Base-by-base conservation (phyloP, 1,284 basidiomycete species). In the Tilletia horrida region DNA sequence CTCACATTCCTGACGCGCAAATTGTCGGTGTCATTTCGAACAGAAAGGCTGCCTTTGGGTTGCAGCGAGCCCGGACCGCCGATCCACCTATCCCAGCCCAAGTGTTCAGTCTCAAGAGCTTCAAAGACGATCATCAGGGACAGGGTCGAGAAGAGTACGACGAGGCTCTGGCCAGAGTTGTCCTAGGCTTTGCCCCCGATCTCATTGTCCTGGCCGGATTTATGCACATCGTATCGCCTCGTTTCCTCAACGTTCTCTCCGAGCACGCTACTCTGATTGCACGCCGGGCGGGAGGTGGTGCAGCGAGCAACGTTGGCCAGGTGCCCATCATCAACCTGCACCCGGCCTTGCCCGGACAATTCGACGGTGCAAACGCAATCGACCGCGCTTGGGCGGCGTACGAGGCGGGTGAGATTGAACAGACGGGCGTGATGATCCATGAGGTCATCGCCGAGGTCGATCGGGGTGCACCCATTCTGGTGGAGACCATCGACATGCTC, bases 261-360 rank as follows among this genome's bases (percentile, higher is more conserved):
- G 79, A 75, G 13, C 76, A 78, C 64, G 63, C 64, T 27, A 75
- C 77, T 18, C 68, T 66, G n/a, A 64, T 75, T 25, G 62, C 55
- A 27, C 63, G 57, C 35, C 71, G 72, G 4, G 75, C 67, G 0
- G 50, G 42, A 23, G 44, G 18, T 23, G 9, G n/a, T 25, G 64
- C 40, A 1, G 67, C 84, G 66, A 40, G 35, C 35, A 40, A 40
- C 6, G 11, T 40, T 40, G 35, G 35, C 35, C 85, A 86, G 4
- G 88, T 95, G 6, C 90, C 92, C 0, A 91, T 96, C 73, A 96
- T 98, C 85, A 98, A 98, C 81, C 85, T 98, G 11, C 96, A 98
- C 79, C 95, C 96, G 9, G 96, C 95, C 4, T 85, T 98, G 1
- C 96, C 96, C 0, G 92, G 92, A 0, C 89, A 90, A 6, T 98